Base-by-base conservation (phyloP, 305 asterid species). In the Solanum hybrid region DNA sequence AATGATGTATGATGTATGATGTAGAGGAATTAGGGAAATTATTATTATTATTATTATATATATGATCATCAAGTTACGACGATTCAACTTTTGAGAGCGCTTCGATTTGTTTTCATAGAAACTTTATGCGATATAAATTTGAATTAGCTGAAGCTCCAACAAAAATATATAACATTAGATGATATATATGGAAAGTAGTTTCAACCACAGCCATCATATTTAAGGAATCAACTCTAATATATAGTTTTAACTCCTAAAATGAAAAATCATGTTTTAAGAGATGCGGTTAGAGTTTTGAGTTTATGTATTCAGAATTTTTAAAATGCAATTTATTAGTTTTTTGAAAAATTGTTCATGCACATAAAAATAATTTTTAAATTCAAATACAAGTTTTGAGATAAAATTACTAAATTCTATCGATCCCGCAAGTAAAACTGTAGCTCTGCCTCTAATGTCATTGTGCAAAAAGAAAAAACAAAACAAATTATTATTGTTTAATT, bases 301-400 rank as follows among this genome's bases (percentile, higher is more conserved):
- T 20, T 51, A 1, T 60, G 24, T 0, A 60, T 66, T 66, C 3
- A 0, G 0, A 66, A 66, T 10, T n/a, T 0, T 60, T 7, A 66
- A 66, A 66, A 51, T 2, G 1, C 0, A 2, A 9, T n/a, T n/a
- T 9, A 9, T n/a, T 66, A 66, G 3, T 26, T 29, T 73, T 6
- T 0, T 13, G 5, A 29, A 0, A 73, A 27, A 13, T 73, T 13
- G 1, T 73, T 73, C 17, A 27, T 27, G 29, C 8, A 29, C 3
- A 27, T 13, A 13, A 27, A 29, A 13, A 69, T 24, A 69, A 24
- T 0, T 24, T 69, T 69, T 66, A 26, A n/a, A 71, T 5, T 2
- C 4, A 11, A 64, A 64, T 22, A 64, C 2, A 64, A 64, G 0
- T 0, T 64, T 64, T 64, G 5, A 64, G 0, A 7, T 22, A 64